phyloP scores from a whole-genome alignment of 1,284 basidiomycete species.

The Sporisorium scitamineum region DNA sequence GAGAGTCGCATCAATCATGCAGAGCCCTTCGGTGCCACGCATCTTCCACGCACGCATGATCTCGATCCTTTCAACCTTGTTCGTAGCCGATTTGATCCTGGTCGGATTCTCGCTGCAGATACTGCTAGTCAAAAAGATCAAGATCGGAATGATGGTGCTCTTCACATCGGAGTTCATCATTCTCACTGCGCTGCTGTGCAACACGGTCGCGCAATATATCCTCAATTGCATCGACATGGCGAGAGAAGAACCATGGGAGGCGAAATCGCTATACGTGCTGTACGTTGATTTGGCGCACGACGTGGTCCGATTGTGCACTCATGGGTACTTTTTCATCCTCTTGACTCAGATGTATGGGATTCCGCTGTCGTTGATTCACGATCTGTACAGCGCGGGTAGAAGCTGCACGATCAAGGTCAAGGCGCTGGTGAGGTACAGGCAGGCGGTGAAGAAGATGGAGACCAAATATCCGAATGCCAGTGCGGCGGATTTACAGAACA shows the following conservation, averaged over 20 bases:
- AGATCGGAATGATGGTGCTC: slow-evolving; percentile 81
- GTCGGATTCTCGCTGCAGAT: slow-evolving; percentile 80
- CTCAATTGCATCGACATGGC: slow-evolving; percentile 80
- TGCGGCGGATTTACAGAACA: slow-evolving; percentile 83
- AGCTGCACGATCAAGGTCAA: slow-evolving; percentile 88
- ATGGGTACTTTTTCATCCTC: slow-evolving; percentile 86
- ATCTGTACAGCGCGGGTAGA: slow-evolving; percentile 93
- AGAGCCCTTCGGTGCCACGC: slow-evolving; percentile 83
- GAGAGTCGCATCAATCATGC: slow-evolving; percentile 98
- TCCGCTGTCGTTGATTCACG: slow-evolving; percentile 93
- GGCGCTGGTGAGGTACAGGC: slow-evolving; percentile 88
- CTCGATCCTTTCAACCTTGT: slow-evolving; percentile 78
- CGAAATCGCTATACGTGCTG: slow-evolving; percentile 96
- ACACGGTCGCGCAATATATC: slow-evolving; percentile 85
- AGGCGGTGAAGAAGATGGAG: slow-evolving; percentile 97
- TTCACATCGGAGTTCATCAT: slow-evolving; percentile 92
- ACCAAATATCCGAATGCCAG: slow-evolving; percentile 94
- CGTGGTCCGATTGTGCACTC: slow-evolving; percentile 90
- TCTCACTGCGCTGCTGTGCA: slow-evolving; percentile 82
- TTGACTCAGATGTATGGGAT: slow-evolving; percentile 95
- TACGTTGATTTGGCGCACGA: slow-evolving; percentile 90
- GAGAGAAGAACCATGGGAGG: slow-evolving; percentile 78
- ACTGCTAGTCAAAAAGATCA: slow-evolving; percentile 51
- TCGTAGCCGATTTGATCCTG: slow-evolving; percentile 79
- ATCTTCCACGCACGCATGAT: slow-evolving; percentile 87